These are phyloP conservation scores for Xylaria hypoxylon DNA, from an alignment of 2,329 filamentous ascomycete species.

Conservation along the genomic window DNA sequence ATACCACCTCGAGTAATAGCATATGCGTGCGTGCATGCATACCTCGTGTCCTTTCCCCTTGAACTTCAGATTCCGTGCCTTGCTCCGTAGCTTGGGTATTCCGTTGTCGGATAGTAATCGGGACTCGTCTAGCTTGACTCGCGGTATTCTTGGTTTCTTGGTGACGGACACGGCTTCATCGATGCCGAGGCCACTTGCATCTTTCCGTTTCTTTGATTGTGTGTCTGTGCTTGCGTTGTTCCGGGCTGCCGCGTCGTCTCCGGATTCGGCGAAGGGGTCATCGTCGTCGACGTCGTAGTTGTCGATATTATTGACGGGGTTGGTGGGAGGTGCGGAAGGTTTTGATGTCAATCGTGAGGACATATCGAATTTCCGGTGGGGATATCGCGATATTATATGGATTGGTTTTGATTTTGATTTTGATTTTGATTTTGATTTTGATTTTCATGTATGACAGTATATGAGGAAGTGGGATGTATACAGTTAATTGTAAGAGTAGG, in stretches of 20 bases:
- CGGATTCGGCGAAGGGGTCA: slow-evolving; percentile 58
- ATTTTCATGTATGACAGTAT: neutral
- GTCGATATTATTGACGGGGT: slow-evolving; percentile 75
- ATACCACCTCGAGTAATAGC: too few relatives aligned
- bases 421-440: neutral
- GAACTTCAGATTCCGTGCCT: slow-evolving; percentile 78
- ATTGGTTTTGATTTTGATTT: neutral
- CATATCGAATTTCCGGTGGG: slow-evolving; percentile 40
- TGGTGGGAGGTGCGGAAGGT: slow-evolving; percentile 44
- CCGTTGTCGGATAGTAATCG: slow-evolving; percentile 86
- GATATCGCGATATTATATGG: neutral
- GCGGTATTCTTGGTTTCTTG: slow-evolving; percentile 77
- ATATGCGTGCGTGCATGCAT: slow-evolving; percentile 13
- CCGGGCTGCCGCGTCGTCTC: slow-evolving; percentile 52
- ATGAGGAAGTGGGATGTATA: neutral
- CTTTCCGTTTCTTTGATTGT: slow-evolving; percentile 61
- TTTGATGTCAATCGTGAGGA: slow-evolving; percentile 44
- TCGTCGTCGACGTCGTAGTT: slow-evolving; percentile 77
- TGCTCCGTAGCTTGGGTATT: slow-evolving; percentile 82
- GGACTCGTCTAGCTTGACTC: slow-evolving; percentile 87
- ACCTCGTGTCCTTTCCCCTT: slow-evolving; percentile 97
- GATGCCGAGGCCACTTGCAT: slow-evolving; percentile 73
- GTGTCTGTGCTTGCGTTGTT: slow-evolving; percentile 37
- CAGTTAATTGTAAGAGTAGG: too few relatives aligned
- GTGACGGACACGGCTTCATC: slow-evolving; percentile 87